Base-by-base conservation (phyloP, 305 asterid genomes). In the Fraxinus angustifolia region DNA sequence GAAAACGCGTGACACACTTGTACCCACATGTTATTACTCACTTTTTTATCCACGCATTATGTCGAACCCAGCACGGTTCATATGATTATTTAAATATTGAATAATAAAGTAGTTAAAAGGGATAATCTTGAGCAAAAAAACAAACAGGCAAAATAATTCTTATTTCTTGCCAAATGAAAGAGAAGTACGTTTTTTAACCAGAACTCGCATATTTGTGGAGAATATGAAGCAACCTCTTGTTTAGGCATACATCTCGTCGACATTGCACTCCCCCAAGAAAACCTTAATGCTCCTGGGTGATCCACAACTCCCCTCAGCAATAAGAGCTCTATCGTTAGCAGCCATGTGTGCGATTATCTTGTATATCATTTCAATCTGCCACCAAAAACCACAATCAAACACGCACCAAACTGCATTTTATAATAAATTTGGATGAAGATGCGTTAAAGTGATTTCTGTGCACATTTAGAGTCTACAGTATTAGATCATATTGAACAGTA, bases 311-410 rank as follows among this genome's bases (percentile, higher is more conserved):
- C 99, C 99, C 91, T 96, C 99, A 16, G 94, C 98, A 16, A 96
- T 93, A 48, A 96, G 90, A 82, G 98, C 99, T 93, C 99, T 91
- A 84, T 94, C 98, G 74, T 96, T 96, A 56, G 99, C 98, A 78
- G 98, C 95, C 97, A 96, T 93, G 86, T 96, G 99, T 0, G 94
- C 92, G 3, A 96, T 85, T 42, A 96, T 94, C 95, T 96, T 96
- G 80, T 93, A 94, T 68, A 96, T 96, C 98, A 96, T 96, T 85
- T 96, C 99, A 85, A 96, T 92, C 99, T 96, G 98, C 87, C 85
- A 82, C 56, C 73, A 81, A 23, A 72, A 80, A 58, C 33, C 12
- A 30, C 56, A 30, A 33, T 3, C 35, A 23, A 38, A 2, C 35
- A 17, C 23, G 68, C 48, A 65, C 33, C 56, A 78, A 21, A 73